Base-by-base conservation (phyloP, 2,329 filamentous ascomycete genomes). In the Ophiostoma himal-ulmi region DNA sequence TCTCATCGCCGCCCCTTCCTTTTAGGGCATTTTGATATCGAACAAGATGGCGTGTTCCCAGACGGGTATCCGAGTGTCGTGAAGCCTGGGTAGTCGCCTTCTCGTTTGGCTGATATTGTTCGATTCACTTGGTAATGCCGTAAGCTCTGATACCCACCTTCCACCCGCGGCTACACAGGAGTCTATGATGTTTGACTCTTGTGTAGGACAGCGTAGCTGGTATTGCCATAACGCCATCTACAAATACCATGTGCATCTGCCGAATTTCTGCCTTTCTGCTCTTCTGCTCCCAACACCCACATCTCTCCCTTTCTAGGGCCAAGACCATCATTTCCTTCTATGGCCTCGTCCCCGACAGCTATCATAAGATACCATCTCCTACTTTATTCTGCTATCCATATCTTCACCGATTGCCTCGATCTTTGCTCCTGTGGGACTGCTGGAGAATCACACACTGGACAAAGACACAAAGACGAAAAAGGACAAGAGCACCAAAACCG, bases 391-490 rank as follows among this genome's bases (percentile, higher is more conserved):
- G 22, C 17, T 22, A 8, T 26, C 22, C 8, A 10, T 57, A 30
- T 22, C 52, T 26, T 11, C 22, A 11, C 52, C n/a, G 52, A 26
- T 14, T 26, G 4, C n/a, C n/a, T 57, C 52, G 52, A 57, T 57
- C n/a, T 57, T 26, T 30, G 52, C 30, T 57, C 52, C 22, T 57
- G 52, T 57, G 52, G 52, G 52, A 57, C 52, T 57, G 52, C 52
- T 57, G 52, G 52, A 22, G 52, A 57, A 57, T 57, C 22, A 57
- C 5, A 22, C 52, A 57, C 37, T 11, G 11, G 37, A 10, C 37
- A 4, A 10, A 44, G n/a, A 7, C 17, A 17, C 1, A 48, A 48
- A 20, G n/a, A 48, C 44, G 17, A 48, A 20, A 48, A 48, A 11
- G 44, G n/a, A n/a, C 17, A 48, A 48, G 44, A 48, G 44, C 44